phyloP scores from a whole-genome alignment of 2,329 filamentous ascomycete species.

The Dactylellina cionopaga region DNA sequence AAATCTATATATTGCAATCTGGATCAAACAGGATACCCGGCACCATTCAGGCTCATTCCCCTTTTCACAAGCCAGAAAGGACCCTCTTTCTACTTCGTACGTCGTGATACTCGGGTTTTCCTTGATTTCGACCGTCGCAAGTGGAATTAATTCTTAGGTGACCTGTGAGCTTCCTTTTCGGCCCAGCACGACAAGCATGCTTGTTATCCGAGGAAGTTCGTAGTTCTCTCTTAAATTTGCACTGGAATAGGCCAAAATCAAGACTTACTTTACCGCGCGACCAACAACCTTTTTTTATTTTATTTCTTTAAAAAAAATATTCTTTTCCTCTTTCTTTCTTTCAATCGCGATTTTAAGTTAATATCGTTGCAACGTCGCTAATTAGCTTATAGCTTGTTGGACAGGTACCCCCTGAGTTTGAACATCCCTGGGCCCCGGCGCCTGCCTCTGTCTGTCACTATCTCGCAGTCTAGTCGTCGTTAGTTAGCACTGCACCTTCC shows the following conservation, averaged over 20 bases:
- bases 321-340: neutral
- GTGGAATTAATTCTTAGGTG: slow-evolving; percentile 23
- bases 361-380: slow-evolving; percentile 51
- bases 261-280: slow-evolving; percentile 21
- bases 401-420: slow-evolving; percentile 53
- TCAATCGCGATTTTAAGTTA: slow-evolving; percentile 37
- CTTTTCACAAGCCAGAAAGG: slow-evolving; percentile 44
- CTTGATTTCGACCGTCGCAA: slow-evolving; percentile 42
- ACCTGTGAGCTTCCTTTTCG: slow-evolving; percentile 48
- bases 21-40: slow-evolving; percentile 33
- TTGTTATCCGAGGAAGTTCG: slow-evolving; percentile 44
- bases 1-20: slow-evolving; percentile 38
- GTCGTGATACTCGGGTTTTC: slow-evolving; percentile 30
- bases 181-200: slow-evolving; percentile 27
- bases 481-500: slow-evolving; percentile 37
- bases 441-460: slow-evolving; percentile 39
- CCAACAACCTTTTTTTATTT: neutral
- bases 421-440: slow-evolving; percentile 26
- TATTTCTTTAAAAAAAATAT: neutral
- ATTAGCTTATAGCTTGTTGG: slow-evolving; percentile 45
- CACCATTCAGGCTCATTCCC: slow-evolving; percentile 34
- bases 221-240: slow-evolving; percentile 26
- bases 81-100: too few relatives aligned
- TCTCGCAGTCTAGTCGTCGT: slow-evolving; percentile 13
- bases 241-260: slow-evolving; percentile 8